Evolutionary conservation across 768 basidiomycete genomes (phyloP), one percentile per base, ranked within the genome.

Genomic region (Podaxis pistillaris): DNA sequence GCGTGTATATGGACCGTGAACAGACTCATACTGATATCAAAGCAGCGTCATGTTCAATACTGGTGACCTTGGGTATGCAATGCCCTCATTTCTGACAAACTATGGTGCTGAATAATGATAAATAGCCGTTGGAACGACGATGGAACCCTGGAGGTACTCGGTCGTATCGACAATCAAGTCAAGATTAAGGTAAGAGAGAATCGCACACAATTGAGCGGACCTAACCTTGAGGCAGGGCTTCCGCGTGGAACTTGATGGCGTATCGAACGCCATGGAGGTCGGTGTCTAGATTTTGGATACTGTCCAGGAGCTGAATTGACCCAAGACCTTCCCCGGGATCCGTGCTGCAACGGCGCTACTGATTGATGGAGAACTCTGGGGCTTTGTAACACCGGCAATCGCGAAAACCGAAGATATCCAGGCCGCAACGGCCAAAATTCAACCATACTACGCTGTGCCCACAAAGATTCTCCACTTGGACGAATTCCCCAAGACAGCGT

Each of bases 231-330:
- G 28, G 2, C 55, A 85, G 78, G 86, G 85, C 3, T 87, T 87
- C 74, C 81, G 86, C 30, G 83, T 87, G 12, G 86, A 87, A 68
- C 75, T 87, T 8, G 86, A 86, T 63, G 86, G 86, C 3, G 85
- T 87, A 5, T 77, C 84, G 1, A 80, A 79, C 22, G 84, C 84
- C 4, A 84, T 87, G 82, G 79, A 84, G 76, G 84, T 84, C 46
- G 60, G 72, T 58, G 13, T 19, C 49, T 40, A 56, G 24, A 11
- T 41, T 57, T 37, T 17, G 4, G 56, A 52, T 19, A 17, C 53
- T n/a, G 12, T 19, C 26, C 46, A 41, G 46, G 17, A 51, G 19
- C 44, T 61, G 38, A 63, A 38, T 46, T 49, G 30, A 24, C 30
- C 33, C 28, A 28, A 83, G 81, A 79, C 78, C 3, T 79, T 76